These are phyloP conservation scores for Nectriaceae sp. DNA, from an alignment of 2,329 filamentous ascomycete species.

Conservation along the genomic window DNA sequence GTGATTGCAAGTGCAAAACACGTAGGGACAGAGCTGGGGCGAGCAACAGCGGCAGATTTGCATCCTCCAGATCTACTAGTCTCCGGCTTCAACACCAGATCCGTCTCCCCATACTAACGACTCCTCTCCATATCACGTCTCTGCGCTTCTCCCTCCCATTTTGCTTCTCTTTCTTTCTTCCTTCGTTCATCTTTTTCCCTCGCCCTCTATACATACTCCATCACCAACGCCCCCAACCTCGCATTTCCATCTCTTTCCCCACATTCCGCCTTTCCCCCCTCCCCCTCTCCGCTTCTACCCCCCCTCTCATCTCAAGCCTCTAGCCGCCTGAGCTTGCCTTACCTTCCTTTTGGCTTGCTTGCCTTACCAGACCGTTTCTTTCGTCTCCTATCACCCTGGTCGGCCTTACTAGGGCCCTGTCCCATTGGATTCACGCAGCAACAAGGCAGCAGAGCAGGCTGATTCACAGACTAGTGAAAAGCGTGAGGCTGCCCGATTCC, in stretches of 20 bases:
- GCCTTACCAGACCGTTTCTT: neutral
- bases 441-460: neutral
- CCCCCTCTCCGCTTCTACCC: slow-evolving; percentile 6
- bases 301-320: slow-evolving; percentile 12
- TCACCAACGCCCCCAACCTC: slow-evolving; percentile 11
- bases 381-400: neutral
- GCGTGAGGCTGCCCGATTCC: neutral
- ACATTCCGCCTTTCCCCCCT: neutral
- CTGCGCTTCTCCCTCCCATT: slow-evolving; percentile 18
- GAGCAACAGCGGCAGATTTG: too few relatives aligned
- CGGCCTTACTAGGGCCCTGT: neutral
- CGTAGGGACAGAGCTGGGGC: too few relatives aligned
- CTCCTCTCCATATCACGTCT: too few relatives aligned
- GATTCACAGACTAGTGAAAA: too few relatives aligned
- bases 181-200: slow-evolving; percentile 17
- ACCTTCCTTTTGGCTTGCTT: slow-evolving; percentile 17
- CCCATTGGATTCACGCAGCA: neutral
- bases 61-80: too few relatives aligned
- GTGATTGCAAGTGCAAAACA: too few relatives aligned
- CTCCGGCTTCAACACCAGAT: too few relatives aligned
- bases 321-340: slow-evolving; percentile 1
- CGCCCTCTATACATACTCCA: slow-evolving; percentile 10
- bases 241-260: slow-evolving; percentile 9
- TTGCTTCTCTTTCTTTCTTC: slow-evolving; percentile 17
- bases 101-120: too few relatives aligned